Percentiles rank a stretch among this genome's conserved stretches.
Evolutionary conservation across 805 yeast genomes (phyloP).

Genomic region (Yarrowia osloensis): DNA sequence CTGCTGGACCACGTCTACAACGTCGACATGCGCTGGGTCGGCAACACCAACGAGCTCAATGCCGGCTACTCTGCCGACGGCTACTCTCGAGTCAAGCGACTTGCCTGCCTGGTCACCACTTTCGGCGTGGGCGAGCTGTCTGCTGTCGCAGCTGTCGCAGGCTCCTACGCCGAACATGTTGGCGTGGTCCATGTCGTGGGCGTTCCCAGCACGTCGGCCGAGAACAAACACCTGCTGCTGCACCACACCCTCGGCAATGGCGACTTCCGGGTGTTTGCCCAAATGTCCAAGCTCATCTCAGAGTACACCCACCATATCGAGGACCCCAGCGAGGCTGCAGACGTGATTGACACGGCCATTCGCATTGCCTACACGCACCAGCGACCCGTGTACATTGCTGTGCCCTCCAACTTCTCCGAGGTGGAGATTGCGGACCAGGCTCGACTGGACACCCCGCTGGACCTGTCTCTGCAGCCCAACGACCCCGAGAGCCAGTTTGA

Average conservation of each 20-base stretch:
- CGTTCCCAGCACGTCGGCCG: slow-evolving; percentile 75
- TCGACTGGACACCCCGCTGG: slow-evolving; percentile 63
- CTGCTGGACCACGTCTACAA: slow-evolving; percentile 68
- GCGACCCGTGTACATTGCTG: slow-evolving; percentile 79
- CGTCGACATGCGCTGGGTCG: slow-evolving; percentile 74
- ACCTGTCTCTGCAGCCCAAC: slow-evolving; percentile 58
- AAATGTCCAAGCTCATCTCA: slow-evolving; percentile 75
- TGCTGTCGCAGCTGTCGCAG: slow-evolving; percentile 84
- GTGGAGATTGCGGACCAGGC: slow-evolving; percentile 53
- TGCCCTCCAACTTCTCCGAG: slow-evolving; percentile 81
- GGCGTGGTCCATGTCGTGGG: slow-evolving; percentile 85
- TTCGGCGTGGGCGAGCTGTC: slow-evolving; percentile 90
- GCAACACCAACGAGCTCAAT: slow-evolving; percentile 86
- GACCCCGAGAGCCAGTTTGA: slow-evolving; percentile 64
- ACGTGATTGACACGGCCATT: slow-evolving; percentile 71
- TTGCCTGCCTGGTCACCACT: slow-evolving; percentile 75
- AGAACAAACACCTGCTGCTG: slow-evolving; percentile 67
- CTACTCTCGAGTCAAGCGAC: slow-evolving; percentile 76
- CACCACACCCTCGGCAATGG: slow-evolving; percentile 87
- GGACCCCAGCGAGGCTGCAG: slow-evolving; percentile 66
- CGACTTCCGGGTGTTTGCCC: slow-evolving; percentile 73
- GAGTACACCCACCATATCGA: slow-evolving; percentile 65
- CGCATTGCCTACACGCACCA: slow-evolving; percentile 69
- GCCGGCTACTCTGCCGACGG: slow-evolving; percentile 91
- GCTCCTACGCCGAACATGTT: slow-evolving; percentile 87